Base-by-base conservation (phyloP, 768 basidiomycete species). In the Kwoniella botswanensis region DNA sequence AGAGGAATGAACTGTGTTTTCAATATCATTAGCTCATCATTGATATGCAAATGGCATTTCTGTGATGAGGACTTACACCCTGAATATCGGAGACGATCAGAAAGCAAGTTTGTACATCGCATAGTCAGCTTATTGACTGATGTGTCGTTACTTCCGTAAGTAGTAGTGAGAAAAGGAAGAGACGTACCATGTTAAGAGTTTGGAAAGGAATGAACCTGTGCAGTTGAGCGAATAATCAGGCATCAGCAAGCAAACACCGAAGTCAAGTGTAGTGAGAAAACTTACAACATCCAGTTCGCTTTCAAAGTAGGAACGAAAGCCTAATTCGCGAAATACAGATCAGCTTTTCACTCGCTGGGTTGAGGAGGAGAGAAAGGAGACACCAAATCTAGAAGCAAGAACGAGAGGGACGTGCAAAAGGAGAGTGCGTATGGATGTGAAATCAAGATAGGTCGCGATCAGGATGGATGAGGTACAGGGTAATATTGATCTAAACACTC, bases 151-250 rank as follows among this genome's bases (percentile, higher is more conserved):
- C 5, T 35, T 35, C 35, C 35, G 35, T 35, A 35, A 0, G 35
- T 35, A 7, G 35, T 0, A 35, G 35, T 35, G 35, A 35, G 35
- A 4, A n/a, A 18, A 50, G 46, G 46, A 50, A 18, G 46, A 50
- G 46, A 65, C 65, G 26, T 58, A 72, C 80, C 77, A 83, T 78
- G 71, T 83, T 83, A 43, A 80, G n/a, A 12, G 74, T 58, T 62
- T 83, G 82, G 63, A 80, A 74, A 6, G 82, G 81, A 35, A 82
- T 69, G 71, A 79, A 82, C n/a, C 78, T 79, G 63, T 60, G 41
- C 22, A 12, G 56, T 29, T 29, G 29, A 29, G 29, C 5, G 29
- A 41, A 21, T 22, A 29, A 52, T 18, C 64, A n/a, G 44, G 73
- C 69, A 72, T 68, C 62, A 53, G 52, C 29, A 29, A 29, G 29